These are phyloP conservation scores for Lodderomyces elongisporus DNA, from an alignment of 1,139 yeast species.

Conservation along the genomic window DNA sequence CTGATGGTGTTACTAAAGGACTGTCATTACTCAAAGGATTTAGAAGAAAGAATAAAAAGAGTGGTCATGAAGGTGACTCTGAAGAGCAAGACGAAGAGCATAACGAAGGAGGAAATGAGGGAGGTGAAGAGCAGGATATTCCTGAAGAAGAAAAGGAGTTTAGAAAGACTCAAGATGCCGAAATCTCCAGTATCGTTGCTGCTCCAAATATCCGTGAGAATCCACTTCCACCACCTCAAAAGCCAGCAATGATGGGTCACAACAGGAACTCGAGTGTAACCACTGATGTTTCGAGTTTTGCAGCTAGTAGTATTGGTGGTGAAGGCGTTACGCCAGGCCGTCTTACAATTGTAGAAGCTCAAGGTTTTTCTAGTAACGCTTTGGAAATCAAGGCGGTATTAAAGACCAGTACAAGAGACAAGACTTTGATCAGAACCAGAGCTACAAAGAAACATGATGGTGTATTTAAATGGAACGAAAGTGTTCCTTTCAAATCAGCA, in stretches of 20 bases:
- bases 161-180: constrained; percentile 9
- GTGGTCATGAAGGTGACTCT: constrained; percentile 9
- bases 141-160: constrained; percentile 14
- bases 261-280: constrained; percentile 22
- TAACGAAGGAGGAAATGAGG: background rate
- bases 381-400: constrained; percentile 51
- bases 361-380: constrained; percentile 25
- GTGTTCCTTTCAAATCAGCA: constrained; percentile 62
- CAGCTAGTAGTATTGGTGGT: constrained; percentile 34
- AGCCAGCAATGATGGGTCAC: constrained; percentile 14
- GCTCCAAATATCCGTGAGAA: constrained; percentile 35
- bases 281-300: constrained; percentile 31
- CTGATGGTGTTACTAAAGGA: constrained; percentile 46
- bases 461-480: constrained; percentile 60
- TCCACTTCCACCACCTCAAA: constrained; percentile 38
- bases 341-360: constrained; percentile 42
- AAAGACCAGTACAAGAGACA: constrained; percentile 48
- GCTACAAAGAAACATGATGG: constrained; percentile 43
- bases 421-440: constrained; percentile 64
- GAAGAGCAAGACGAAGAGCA: constrained; percentile 1
- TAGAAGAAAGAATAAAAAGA: constrained; percentile 18
- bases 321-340: constrained; percentile 50
- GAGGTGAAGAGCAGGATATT: constrained; percentile 5
- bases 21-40: constrained; percentile 35
- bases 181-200: constrained; percentile 15